A percentile compares a stretch with the other conserved stretches of the same genome.
Evolutionary conservation across 2,329 filamentous ascomycete species (phyloP).

Genomic region (Setomelanomma holmii): DNA sequence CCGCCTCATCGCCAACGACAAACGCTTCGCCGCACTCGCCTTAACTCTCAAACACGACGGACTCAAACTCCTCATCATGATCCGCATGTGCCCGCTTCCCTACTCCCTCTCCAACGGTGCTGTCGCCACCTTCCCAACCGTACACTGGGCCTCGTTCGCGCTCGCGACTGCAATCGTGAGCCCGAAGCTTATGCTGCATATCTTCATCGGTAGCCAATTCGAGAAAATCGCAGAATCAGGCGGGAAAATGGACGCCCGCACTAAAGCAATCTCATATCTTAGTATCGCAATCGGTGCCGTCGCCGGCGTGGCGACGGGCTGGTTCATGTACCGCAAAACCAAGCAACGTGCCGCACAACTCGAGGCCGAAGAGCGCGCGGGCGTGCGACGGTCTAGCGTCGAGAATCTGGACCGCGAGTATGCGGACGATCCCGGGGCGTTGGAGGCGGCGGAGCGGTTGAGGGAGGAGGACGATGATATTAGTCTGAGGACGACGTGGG

Average conservation of each 20-base stretch:
- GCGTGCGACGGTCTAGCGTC: slow-evolving; percentile 36
- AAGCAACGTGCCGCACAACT: slow-evolving; percentile 58
- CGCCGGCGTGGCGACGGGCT: slow-evolving; percentile 78
- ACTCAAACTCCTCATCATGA: slow-evolving; percentile 85
- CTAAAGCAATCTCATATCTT: slow-evolving; percentile 83
- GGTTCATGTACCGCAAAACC: slow-evolving; percentile 78
- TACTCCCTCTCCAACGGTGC: slow-evolving; percentile 95
- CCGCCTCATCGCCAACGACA: slow-evolving; percentile 80
- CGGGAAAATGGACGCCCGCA: slow-evolving; percentile 79
- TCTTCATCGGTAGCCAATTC: slow-evolving; percentile 88
- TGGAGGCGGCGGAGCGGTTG: slow-evolving; percentile 48
- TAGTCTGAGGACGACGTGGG: slow-evolving; percentile 58
- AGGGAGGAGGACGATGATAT: slow-evolving; percentile 61
- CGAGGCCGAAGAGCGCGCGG: slow-evolving; percentile 55
- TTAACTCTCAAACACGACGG: slow-evolving; percentile 91
- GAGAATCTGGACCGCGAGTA: slow-evolving; percentile 51
- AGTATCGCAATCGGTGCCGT: slow-evolving; percentile 76
- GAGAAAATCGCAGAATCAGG: slow-evolving; percentile 82
- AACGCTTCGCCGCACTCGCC: slow-evolving; percentile 84
- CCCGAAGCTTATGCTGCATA: slow-evolving; percentile 88
- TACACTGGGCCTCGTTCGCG: slow-evolving; percentile 77
- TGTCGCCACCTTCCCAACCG: slow-evolving; percentile 89
- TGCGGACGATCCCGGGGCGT: slow-evolving; percentile 54
- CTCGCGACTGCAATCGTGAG: slow-evolving; percentile 81
- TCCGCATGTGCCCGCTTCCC: slow-evolving; percentile 88